Evolutionary conservation across 441 rosid species (phyloP).

Genomic region (Raphanus hybrid): DNA sequence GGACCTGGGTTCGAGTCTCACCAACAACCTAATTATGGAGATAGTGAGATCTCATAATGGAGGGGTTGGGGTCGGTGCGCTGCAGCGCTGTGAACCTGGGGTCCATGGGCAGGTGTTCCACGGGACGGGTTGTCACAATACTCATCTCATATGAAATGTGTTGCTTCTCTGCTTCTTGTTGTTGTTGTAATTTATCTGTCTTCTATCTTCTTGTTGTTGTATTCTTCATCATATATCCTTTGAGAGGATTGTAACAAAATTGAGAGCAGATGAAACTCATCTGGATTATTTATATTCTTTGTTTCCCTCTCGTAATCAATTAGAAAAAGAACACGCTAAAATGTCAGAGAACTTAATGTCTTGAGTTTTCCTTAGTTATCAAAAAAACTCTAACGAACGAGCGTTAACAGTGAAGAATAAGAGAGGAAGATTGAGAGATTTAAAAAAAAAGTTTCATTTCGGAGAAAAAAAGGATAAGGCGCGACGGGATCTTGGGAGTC

Average conservation of each 20-base stretch:
- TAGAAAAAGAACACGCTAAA: too few relatives aligned
- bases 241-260: conserved; percentile 26
- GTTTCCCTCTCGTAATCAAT: too few relatives aligned
- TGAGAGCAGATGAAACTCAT: not conserved
- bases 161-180: not conserved
- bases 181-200: conserved; percentile 3
- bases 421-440: not conserved
- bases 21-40: too few relatives aligned
- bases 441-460: not conserved
- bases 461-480: conserved; percentile 38
- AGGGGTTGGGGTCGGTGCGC: too few relatives aligned
- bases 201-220: conserved; percentile 1
- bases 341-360: too few relatives aligned
- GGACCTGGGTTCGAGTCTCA: too few relatives aligned
- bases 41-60: too few relatives aligned
- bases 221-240: conserved; percentile 20
- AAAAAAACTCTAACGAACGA: not conserved
- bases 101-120: too few relatives aligned
- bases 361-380: too few relatives aligned
- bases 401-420: not conserved
- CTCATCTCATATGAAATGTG: not conserved
- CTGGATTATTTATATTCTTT: too few relatives aligned
- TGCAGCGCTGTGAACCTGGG: too few relatives aligned
- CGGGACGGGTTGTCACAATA: too few relatives aligned
- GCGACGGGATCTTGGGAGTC: conserved; percentile 74